phyloP scores from a whole-genome alignment of 116 monocot genomes.

The Trichopus zeylanicus region DNA sequence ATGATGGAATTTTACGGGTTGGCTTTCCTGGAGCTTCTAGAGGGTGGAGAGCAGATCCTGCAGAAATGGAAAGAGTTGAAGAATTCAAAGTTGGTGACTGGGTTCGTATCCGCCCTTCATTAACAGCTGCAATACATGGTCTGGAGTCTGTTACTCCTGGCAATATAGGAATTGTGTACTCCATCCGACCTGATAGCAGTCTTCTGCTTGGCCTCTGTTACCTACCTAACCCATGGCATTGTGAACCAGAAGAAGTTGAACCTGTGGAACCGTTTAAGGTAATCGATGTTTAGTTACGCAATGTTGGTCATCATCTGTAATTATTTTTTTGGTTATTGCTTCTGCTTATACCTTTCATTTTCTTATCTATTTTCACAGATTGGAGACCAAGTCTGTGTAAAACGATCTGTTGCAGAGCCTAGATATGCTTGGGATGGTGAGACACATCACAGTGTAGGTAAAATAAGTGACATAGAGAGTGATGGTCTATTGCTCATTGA shows the following conservation, averaged over 20 bases:
- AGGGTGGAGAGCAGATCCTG: slow-evolving; percentile 99
- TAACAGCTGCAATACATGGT: slow-evolving; percentile 87
- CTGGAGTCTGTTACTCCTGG: slow-evolving; percentile 87
- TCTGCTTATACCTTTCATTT: slow-evolving; percentile 3
- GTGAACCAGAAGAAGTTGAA: too few species aligned
- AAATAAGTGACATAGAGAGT: slow-evolving; percentile 81
- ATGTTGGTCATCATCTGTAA: too few species aligned
- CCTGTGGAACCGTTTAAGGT: slow-evolving; percentile 61
- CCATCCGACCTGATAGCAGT: slow-evolving; percentile 92
- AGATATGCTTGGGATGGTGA: slow-evolving; percentile 98
- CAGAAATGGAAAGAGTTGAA: slow-evolving; percentile 99
- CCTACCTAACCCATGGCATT: slow-evolving; percentile 77
- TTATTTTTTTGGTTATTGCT: background rate
- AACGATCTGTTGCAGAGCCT: slow-evolving; percentile 95
- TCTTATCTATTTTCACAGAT: slow-evolving; percentile 38
- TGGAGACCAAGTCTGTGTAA: slow-evolving; percentile 93
- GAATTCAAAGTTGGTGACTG: slow-evolving; percentile 97
- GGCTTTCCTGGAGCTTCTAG: slow-evolving; percentile 98
- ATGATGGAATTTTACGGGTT: slow-evolving; percentile 92
- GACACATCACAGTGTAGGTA: slow-evolving; percentile 98
- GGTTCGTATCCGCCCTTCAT: slow-evolving; percentile 77
- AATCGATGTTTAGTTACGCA: background rate
- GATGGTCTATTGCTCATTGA: slow-evolving; percentile 78
- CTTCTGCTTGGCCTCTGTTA: slow-evolving; percentile 86
- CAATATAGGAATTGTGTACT: slow-evolving; percentile 85